Percentiles rank a stretch among this genome's conserved stretches.
Evolutionary conservation across 257 asterid species (phyloP).

Genomic region (Cynanchum wilfordii): DNA sequence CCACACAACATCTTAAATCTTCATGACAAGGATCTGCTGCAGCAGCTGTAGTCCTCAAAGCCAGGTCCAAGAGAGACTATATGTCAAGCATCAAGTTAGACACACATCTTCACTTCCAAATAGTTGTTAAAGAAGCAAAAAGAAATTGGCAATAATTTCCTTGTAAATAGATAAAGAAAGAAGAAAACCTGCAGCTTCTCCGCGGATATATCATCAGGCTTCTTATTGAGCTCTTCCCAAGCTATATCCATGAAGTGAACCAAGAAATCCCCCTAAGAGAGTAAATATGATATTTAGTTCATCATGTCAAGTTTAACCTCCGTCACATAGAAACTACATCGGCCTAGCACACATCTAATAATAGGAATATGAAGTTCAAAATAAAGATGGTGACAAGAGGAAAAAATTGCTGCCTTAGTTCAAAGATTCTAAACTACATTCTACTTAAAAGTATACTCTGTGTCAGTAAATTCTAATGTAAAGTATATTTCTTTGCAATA

Average conservation of each 20-base stretch:
- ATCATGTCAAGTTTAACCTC: neutral
- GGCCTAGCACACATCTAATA: neutral
- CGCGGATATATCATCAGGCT: constrained; percentile 84
- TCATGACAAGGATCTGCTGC: constrained; percentile 96
- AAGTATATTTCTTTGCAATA: neutral
- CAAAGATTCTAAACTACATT: neutral
- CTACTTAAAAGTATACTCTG: neutral
- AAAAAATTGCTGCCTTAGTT: constrained; percentile 1
- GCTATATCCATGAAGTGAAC: constrained; percentile 99
- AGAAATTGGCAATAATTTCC: constrained; percentile 2
- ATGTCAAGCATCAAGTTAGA: constrained; percentile 15
- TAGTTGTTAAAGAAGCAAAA: constrained; percentile 9
- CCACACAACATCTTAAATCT: constrained; percentile 93
- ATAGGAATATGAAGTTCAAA: neutral
- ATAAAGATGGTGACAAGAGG: neutral
- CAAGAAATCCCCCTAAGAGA: constrained; percentile 90
- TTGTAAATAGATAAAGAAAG: constrained; percentile 10
- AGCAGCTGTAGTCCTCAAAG: constrained; percentile 91
- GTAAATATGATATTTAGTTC: constrained; percentile 16
- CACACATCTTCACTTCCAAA: constrained; percentile 6
- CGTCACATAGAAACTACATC: neutral
- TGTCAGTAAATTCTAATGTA: neutral
- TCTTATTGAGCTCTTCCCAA: constrained; percentile 84
- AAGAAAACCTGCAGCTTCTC: constrained; percentile 89
- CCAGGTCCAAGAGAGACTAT: constrained; percentile 97